Percentiles rank a stretch among this genome's conserved stretches.
phyloP scores from a whole-genome alignment of 2,329 filamentous ascomycete genomes.

The Penicillium sp. region DNA sequence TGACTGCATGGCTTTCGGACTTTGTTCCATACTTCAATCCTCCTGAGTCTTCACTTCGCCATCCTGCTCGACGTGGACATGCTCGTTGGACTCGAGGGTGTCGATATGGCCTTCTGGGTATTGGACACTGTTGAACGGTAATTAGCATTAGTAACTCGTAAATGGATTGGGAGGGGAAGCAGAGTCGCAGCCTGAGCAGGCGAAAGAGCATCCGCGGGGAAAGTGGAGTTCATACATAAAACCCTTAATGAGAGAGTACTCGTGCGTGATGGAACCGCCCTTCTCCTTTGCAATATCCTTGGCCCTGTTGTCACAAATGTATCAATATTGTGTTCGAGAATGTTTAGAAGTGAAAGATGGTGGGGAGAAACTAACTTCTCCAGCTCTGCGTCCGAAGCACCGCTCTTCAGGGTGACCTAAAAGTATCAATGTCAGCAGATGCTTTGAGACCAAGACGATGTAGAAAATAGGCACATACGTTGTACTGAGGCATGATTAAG shows the following conservation, averaged over 20 bases:
- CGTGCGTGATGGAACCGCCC: constrained; percentile 80
- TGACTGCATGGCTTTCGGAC: not conserved
- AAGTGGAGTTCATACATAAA: constrained; percentile 68
- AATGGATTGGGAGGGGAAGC: not conserved
- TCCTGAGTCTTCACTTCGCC: constrained; percentile 70
- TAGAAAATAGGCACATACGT: constrained; percentile 27
- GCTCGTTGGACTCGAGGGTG: constrained; percentile 66
- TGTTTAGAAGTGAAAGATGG: not conserved
- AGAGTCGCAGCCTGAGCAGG: not conserved
- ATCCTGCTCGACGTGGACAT: constrained; percentile 79
- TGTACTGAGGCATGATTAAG: constrained; percentile 40
- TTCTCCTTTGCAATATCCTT: constrained; percentile 73
- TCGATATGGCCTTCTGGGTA: constrained; percentile 67
- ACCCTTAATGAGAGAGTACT: constrained; percentile 85
- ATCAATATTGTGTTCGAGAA: not conserved
- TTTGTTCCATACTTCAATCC: constrained; percentile 13
- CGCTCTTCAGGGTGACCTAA: constrained; percentile 77
- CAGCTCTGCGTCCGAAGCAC: constrained; percentile 65
- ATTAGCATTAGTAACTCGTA: not conserved
- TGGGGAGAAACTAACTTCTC: constrained; percentile 55
- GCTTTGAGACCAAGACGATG: not conserved
- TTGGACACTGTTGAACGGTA: constrained; percentile 60
- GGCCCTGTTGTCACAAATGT: constrained; percentile 51
- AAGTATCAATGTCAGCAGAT: constrained; percentile 6
- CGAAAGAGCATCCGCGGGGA: constrained; percentile 17